Conservation (phyloP, 2,329 filamentous ascomycete species). For the Aspergillus thermomutatus region DNA sequence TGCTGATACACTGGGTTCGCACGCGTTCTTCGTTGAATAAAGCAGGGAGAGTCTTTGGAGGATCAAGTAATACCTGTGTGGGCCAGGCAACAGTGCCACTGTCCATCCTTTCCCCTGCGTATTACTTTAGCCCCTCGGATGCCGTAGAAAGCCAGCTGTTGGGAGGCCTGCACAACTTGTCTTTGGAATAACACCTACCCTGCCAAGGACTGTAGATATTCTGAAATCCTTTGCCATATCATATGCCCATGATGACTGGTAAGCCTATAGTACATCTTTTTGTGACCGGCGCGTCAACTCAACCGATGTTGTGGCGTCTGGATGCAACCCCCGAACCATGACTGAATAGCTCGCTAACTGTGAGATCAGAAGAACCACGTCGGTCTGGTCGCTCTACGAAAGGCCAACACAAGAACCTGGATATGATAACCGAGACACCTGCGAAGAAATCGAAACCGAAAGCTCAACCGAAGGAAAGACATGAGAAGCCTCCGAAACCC, state of each 20-base stretch:
- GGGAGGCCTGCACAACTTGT: constrained; percentile 23
- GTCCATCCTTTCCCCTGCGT: constrained; percentile 35
- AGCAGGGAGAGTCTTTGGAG: constrained; percentile 20
- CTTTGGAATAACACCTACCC: constrained; percentile 16
- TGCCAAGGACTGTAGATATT: constrained; percentile 38
- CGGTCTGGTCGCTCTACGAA: constrained; percentile 96
- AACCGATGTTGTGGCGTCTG: constrained; percentile 5
- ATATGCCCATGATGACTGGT: constrained; percentile 55
- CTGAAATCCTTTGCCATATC: constrained; percentile 18
- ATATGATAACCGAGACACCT: constrained; percentile 61
- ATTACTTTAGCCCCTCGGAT: constrained; percentile 39
- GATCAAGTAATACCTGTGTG: constrained; percentile 33
- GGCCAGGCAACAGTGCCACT: constrained; percentile 27
- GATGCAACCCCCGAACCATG: neutral
- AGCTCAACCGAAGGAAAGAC: constrained; percentile 44
- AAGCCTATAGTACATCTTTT: constrained; percentile 47
- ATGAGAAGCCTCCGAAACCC: constrained; percentile 45
- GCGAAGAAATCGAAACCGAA: constrained; percentile 48
- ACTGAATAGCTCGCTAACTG: constrained; percentile 28
- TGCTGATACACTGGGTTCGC: constrained; percentile 14
- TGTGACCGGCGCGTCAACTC: neutral
- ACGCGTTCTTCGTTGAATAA: constrained; percentile 16
- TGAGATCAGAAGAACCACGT: constrained; percentile 71
- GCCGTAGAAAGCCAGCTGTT: constrained; percentile 38
- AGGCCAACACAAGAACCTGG: constrained; percentile 89